Evolutionary conservation across 106 monocot genomes (phyloP), one percentile per base, ranked within the genome.

Genomic region (Allium sativum): DNA sequence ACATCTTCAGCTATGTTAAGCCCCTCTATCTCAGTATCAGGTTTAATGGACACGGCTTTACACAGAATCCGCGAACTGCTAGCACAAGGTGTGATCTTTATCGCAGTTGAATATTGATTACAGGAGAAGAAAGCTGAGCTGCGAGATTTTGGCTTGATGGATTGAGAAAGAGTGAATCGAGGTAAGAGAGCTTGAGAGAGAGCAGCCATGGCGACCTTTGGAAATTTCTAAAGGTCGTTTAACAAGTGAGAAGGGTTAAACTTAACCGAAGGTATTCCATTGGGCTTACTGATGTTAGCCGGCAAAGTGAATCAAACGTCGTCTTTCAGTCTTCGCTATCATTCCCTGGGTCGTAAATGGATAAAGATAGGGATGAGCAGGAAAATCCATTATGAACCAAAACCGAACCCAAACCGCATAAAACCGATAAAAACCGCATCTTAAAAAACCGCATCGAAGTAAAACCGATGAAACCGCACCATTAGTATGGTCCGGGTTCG

Each of bases 1-100:
- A 95, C 94, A 54, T 95, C 86, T 68, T 90, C 81, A 40, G 94
- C 94, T 58, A 95, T 84, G 71, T 89, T 90, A 52, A 95, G 86
- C 8, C 86, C 94, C 54, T 95, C 83, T 56, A 95, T 86, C 68
- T 83, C 83, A 58, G 78, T 79, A 65, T 71, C 63, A n/a, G 81
- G 70, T 56, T 74, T 82, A 22, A 60, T 44, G 7, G 81, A 78
- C 15, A 75, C 78, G 8, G 81, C 83, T 45, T 73, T 69, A 71
- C 86, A 80, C 10, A 60, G 44, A 18, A 69, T 52, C 3, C 14
- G 64, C 17, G 17, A 48, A 44, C 7, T 43, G 46, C 13, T 56
- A 18, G 64, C 40, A 1, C 31, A 22, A 7, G 47, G 51, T 7
- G 60, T 9, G 18, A 48, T 50, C 50, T 13, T 50, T 12, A 16